phyloP scores from a whole-genome alignment of 371 early-diverging fungal genomes.

The Zychaea mexicana region DNA sequence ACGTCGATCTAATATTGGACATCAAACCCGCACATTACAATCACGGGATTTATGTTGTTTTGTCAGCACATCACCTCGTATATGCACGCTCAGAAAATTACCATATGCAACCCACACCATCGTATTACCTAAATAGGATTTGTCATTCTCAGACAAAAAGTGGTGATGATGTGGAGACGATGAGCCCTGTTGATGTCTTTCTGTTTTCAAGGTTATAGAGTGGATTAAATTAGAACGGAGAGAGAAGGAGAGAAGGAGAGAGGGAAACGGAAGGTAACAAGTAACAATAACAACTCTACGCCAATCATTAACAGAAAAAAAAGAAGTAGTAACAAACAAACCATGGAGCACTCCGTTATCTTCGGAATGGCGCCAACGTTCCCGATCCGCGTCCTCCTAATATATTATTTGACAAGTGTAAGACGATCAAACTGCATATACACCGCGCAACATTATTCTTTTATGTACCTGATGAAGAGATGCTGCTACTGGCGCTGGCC shows the following conservation, averaged over 20 bases:
- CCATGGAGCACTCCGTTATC: background rate
- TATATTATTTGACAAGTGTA: background rate
- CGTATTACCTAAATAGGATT: background rate
- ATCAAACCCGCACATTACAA: too few species aligned
- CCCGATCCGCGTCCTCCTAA: slow-evolving; percentile 1
- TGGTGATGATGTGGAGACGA: background rate
- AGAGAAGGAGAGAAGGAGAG: too few species aligned
- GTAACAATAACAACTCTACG: too few species aligned
- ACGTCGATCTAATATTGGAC: background rate
- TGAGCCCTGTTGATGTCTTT: background rate
- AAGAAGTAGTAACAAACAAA: background rate
- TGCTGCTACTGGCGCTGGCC: background rate
- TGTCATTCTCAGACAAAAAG: background rate
- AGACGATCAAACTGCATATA: background rate
- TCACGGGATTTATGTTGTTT: too few species aligned
- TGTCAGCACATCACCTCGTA: too few species aligned
- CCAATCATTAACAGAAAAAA: too few species aligned
- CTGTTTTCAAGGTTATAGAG: background rate
- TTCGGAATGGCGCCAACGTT: slow-evolving; percentile 5
- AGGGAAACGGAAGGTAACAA: too few species aligned
- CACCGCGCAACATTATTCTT: background rate
- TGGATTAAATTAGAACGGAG: too few species aligned
- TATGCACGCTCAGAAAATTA: too few species aligned
- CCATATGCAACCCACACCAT: background rate
- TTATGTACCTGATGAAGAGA: too few species aligned